Evolutionary conservation across 2,329 filamentous ascomycete species (phyloP), one percentile per base, ranked within the genome.

Genomic region (Aspergillus clavatus): DNA sequence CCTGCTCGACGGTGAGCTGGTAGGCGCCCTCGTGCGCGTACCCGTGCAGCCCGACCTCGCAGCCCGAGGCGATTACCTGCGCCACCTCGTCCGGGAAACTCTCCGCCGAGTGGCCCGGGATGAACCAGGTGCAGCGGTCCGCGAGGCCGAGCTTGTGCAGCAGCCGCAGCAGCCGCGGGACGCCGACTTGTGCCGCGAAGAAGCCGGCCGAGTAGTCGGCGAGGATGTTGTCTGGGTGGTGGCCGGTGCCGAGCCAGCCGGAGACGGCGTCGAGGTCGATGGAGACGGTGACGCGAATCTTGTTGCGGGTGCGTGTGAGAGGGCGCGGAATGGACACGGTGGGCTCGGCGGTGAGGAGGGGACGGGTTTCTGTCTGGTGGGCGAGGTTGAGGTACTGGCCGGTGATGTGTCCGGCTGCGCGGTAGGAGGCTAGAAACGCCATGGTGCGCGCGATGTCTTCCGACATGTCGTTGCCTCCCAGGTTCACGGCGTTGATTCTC

Each of bases 1-100:
- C 85, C 66, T 89, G 86, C 56, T 86, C 82, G 1, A 84, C 61
- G 0, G 76, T 84, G 79, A 88, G 84, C 40, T 83, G 78, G 8
- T 73, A 75, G 0, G 84, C 83, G 52, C 87, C 86, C 60, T 88
- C 84, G 55, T 88, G 83, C 0, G 78, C 80, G 64, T 87, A 88
- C 5, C 82, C 84, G 36, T 63, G 67, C 5, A 67, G 51, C 7
- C 69, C 78, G 37, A 81, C 74, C 52, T 81, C 77, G 4, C 70
- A 72, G 5, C 79, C 77, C 24, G 72, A 75, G 4, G 74, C 68
- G 2, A 79, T 61, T 18, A 82, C 76, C 37, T 68, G 65, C 40
- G 66, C 61, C 2, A 75, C 74, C 44, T 80, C 69, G 2, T 65
- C 58, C 0, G 78, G 78, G 49, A 82, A 82, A 7, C 72, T 79